Conservation (phyloP, 192 early-diverging fungal species). For the Rhizophlyctis rosea region DNA sequence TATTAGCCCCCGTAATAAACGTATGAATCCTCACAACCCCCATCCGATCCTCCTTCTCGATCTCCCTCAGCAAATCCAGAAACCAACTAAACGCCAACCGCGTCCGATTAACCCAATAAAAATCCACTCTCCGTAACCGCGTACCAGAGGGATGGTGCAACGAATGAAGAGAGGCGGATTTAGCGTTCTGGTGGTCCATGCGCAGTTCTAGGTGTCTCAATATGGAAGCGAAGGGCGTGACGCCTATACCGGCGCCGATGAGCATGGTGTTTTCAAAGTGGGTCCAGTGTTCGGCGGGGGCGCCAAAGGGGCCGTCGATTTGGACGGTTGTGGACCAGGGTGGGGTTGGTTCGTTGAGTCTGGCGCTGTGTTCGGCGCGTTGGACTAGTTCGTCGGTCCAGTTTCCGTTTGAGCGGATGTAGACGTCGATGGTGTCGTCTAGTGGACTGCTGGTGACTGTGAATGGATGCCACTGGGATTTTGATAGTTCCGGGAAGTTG, state of each 20-base stretch:
- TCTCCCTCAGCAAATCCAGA: slow-evolving; percentile 59
- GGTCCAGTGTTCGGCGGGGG: slow-evolving; percentile 57
- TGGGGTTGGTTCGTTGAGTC: slow-evolving; percentile 4
- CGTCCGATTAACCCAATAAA: slow-evolving; percentile 76
- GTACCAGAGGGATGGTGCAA: too few relatives aligned
- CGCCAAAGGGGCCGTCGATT: slow-evolving; percentile 79
- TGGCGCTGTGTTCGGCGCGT: slow-evolving; percentile 10
- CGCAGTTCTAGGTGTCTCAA: slow-evolving; percentile 65
- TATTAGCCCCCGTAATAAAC: slow-evolving; percentile 31
- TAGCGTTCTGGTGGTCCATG: slow-evolving; percentile 46
- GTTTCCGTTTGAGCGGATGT: slow-evolving; percentile 71
- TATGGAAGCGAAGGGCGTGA: slow-evolving; percentile 70
- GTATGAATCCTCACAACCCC: slow-evolving; percentile 35
- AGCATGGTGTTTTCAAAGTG: slow-evolving; percentile 66
- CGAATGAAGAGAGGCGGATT: neutral
- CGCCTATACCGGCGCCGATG: slow-evolving; percentile 73
- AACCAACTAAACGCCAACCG: slow-evolving; percentile 70
- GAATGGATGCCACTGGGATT: slow-evolving; percentile 74
- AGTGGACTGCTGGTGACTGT: slow-evolving; percentile 74
- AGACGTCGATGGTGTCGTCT: slow-evolving; percentile 70
- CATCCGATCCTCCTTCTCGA: slow-evolving; percentile 56
- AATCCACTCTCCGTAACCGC: slow-evolving; percentile 60
- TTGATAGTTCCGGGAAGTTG: slow-evolving; percentile 60
- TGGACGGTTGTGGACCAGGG: neutral
- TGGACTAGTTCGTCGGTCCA: slow-evolving; percentile 68